Evolutionary conservation across 768 basidiomycete genomes (phyloP), one percentile per base, ranked within the genome.

Genomic region (Albatrellus ellisii): DNA sequence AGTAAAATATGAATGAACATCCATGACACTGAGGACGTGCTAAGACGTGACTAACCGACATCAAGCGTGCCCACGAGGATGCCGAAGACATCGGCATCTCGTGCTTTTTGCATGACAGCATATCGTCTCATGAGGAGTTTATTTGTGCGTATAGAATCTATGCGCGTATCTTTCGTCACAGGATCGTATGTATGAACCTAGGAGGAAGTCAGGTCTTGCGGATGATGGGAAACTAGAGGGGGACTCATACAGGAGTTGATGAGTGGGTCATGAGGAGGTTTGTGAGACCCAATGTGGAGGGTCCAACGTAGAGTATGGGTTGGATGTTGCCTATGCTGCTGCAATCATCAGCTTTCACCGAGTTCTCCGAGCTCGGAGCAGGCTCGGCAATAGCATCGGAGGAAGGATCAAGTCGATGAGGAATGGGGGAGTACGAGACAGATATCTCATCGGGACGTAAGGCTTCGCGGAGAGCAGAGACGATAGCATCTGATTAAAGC

Each of bases 31-130:
- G 6, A 36, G 21, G 17, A 12, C 12, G 35, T 18, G 25, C 9
- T 4, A 31, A 31, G 6, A 31, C 29, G 29, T 2, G 35, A 22
- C 35, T 15, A 39, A 87, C 85, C 75, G 24, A 95, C 82, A 33
- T 92, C 91, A 11, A 98, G 72, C 1, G 92, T 95, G 9, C 91
- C 92, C 2, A 98, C 84, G 3, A 98, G 75, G 34, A 98, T 90
- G 1, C 92, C 95, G 48, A 95, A 87, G 0, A 97, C 86, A 51
- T 97, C 91, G 0, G 91, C 83, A 49, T 91, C 84, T 33, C 87
- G 72, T 2, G 94, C 90, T 51, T 77, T 79, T 56, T 94, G 91
- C 4, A 98, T 73, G 1, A 73, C 65, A 2, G 79, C 84, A 47
- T 97, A 95, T 11, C 95, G 77, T 0, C 87, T 75, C 82, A 92